Evolutionary conservation across 106 monocot species (phyloP).

Genomic region (Iris macrosiphon): DNA sequence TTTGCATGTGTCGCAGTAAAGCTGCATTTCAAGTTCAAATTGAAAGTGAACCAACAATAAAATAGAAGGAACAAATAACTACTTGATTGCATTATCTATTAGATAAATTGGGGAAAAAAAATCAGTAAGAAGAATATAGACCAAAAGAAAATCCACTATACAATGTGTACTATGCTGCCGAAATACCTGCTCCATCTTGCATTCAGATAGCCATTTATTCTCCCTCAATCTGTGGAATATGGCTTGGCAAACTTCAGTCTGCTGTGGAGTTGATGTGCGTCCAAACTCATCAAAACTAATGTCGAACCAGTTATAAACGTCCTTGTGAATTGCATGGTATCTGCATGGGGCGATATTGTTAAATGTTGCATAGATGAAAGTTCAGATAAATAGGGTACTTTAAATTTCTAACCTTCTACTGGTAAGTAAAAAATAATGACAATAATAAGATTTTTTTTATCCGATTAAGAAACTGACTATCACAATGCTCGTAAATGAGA

Average conservation of each 20-base stretch:
- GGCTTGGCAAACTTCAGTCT: constrained; percentile 87
- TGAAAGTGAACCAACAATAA: constrained; percentile 3
- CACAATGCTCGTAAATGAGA: too few species aligned
- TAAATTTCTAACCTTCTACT: too few species aligned
- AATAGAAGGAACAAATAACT: neutral
- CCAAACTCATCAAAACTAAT: constrained; percentile 95
- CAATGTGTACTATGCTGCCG: neutral
- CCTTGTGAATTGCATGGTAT: constrained; percentile 84
- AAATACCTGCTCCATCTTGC: constrained; percentile 83
- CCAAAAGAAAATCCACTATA: neutral
- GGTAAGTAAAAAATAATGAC: too few species aligned
- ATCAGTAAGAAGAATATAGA: too few species aligned
- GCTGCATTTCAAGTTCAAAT: constrained; percentile 34
- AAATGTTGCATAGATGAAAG: too few species aligned
- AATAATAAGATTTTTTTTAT: too few species aligned
- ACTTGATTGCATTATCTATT: neutral
- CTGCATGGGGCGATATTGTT: too few species aligned
- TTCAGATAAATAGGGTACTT: too few species aligned
- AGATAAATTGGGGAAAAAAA: too few species aligned
- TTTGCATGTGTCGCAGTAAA: constrained; percentile 75
- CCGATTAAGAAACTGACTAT: too few species aligned
- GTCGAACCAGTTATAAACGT: constrained; percentile 84
- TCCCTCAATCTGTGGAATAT: constrained; percentile 80
- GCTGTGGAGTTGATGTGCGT: constrained; percentile 75
- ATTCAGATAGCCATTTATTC: constrained; percentile 76